Base-by-base conservation (phyloP, 2,329 filamentous ascomycete species). In the Diaporthe helianthi region DNA sequence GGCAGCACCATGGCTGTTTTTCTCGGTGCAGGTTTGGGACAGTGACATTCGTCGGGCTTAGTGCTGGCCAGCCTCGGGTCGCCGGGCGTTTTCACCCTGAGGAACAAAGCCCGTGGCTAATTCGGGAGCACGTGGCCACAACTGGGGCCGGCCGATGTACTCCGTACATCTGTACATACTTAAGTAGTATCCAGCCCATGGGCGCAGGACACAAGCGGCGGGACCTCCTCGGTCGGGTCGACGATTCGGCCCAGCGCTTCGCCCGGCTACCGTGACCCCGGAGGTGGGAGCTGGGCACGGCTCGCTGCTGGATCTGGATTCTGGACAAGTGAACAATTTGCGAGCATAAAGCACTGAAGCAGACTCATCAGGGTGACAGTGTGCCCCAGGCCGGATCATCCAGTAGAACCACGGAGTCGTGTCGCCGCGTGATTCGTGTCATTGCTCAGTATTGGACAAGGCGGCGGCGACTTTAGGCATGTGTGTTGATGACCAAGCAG, bases 401-500 rank as follows among this genome's bases (percentile, higher is more conserved):
- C 55, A 46, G 26, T 10, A 31, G 51, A 36, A 46, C 29, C 15
- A 26, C 22, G n/a, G 51, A 47, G 24, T 58, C 69, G 69, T 71
- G 69, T 60, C n/a, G 29, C 38, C 22, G 44, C 63, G 60, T 71
- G 61, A 65, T 71, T 66, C 69, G 61, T 69, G 63, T 70, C 64
- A 64, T 63, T 2, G 22, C 52, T n/a, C 24, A 22, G 24, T 22
- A 22, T 9, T 65, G 38, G 47, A 36, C 36, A 52, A 49, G 36
- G 24, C 51, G 52, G 29, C 17, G 52, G 31, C 17, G 52, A 44
- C 58, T 44, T 63, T 41, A 58, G 49, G 49, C 49, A 19, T 24
- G 51, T 58, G 44, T 24, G 31, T 46, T 38, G 68, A 51, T 46
- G 65, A 60, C 60, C 36, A 38, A 51, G 51, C 41, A 33, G 53